Conservation (phyloP, 2,329 filamentous ascomycete genomes). For the Talaromyces sp. region DNA sequence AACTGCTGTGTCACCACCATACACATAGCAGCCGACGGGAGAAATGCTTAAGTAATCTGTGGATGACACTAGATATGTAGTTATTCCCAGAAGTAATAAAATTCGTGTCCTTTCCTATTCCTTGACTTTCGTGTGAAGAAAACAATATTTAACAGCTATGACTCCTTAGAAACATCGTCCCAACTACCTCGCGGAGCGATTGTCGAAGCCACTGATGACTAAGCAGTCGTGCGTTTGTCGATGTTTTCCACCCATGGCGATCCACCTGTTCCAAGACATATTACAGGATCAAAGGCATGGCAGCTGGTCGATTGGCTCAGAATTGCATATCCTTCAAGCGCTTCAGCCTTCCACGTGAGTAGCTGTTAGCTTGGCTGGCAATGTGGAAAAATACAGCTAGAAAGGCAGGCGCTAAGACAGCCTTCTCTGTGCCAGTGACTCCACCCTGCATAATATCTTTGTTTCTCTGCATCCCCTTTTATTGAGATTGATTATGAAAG, state of each 20-base stretch:
- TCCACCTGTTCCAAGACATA: background rate
- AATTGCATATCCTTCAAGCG: background rate
- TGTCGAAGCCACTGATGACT: background rate
- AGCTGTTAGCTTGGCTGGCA: background rate
- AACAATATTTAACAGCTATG: background rate
- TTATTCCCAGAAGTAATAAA: background rate
- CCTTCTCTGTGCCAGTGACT: background rate
- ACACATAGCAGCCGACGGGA: background rate
- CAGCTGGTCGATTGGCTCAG: background rate
- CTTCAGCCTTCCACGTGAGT: background rate
- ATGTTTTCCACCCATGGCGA: background rate
- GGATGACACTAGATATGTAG: background rate
- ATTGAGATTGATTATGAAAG: background rate
- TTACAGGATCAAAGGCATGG: background rate
- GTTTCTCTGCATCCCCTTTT: background rate
- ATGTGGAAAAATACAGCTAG: background rate
- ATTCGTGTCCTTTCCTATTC: background rate
- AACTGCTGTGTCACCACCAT: background rate
- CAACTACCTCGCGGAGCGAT: background rate
- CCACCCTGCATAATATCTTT: background rate
- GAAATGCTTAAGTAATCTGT: background rate
- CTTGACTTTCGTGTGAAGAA: background rate
- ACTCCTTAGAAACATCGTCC: background rate
- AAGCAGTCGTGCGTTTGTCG: background rate
- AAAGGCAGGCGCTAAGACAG: background rate